phyloP scores from a whole-genome alignment of 108 stramenopile species.

The Cyclotella atomus region DNA sequence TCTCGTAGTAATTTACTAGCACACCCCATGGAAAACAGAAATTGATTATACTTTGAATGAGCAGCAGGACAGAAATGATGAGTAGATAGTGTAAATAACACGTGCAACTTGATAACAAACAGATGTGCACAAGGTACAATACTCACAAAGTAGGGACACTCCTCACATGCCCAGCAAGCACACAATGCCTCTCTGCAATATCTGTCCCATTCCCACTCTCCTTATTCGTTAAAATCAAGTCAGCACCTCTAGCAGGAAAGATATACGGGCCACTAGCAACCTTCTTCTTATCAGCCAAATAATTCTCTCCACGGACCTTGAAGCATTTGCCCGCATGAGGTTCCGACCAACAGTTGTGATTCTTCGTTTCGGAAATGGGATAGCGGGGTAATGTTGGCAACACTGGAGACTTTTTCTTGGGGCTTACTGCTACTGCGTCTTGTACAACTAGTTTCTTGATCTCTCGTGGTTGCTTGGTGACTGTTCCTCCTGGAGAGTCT shows the following conservation, averaged over 20 bases:
- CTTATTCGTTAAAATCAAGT: conserved; percentile 79
- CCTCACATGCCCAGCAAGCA: conserved; percentile 71
- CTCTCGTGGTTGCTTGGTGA: not conserved
- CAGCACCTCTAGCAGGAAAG: conserved; percentile 70
- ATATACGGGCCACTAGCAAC: conserved; percentile 62
- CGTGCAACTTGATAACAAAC: too few species aligned
- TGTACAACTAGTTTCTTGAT: not conserved
- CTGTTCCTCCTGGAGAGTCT: not conserved
- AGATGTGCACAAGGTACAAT: too few species aligned
- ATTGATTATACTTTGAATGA: conserved; percentile 63
- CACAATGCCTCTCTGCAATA: conserved; percentile 33
- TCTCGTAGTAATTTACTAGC: conserved; percentile 77
- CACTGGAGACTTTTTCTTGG: not conserved
- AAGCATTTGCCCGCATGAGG: conserved; percentile 55
- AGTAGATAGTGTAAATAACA: not conserved
- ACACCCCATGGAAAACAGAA: conserved; percentile 89
- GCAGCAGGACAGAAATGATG: not conserved
- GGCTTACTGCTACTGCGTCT: not conserved
- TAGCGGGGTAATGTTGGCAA: conserved; percentile 34
- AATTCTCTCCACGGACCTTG: conserved; percentile 70
- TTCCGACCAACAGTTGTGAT: conserved; percentile 80
- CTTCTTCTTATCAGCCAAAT: conserved; percentile 72
- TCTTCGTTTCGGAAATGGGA: conserved; percentile 40
- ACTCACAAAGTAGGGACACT: conserved; percentile 66
- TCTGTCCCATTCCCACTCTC: conserved; percentile 16